Base-by-base conservation (phyloP, 768 basidiomycete species). In the Vishniacozyma victoriae region DNA sequence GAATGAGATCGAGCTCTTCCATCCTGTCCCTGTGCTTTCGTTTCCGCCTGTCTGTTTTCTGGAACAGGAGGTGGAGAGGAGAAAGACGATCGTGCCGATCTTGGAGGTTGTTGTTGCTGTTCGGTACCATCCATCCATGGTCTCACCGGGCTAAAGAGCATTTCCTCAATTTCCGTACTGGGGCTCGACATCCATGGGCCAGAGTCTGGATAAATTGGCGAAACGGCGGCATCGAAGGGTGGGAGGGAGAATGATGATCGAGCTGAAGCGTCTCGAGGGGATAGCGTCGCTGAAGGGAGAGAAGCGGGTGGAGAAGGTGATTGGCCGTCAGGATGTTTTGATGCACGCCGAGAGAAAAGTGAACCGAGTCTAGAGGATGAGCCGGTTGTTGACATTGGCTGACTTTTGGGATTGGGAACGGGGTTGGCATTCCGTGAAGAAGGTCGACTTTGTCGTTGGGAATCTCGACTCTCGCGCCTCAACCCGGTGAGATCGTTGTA, bases 121-220 rank as follows among this genome's bases (percentile, higher is more conserved):
- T 59, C 51, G 7, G 43, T 42, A 3, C 44, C 57, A 27, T 62
- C 62, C 55, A 60, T 55, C 62, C 62, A 64, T 1, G 62, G 62
- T 31, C 62, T 26, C 5, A 60, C 27, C 9, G 60, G 54, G 39
- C 38, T 52, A 53, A 62, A 61, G 3, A 68, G 48, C 22, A 37
- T 55, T 23, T 64, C 66, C 29, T 62, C 62, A 13, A 25, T 41
- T 18, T 64, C 66, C 4, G 50, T 43, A 3, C 50, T 48, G 0
- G 56, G 54, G 19, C 42, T 60, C 5, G 59, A 38, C 6, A 52
- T 33, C 47, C 50, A 59, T 6, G 47, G 35, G 5, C 40, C 53
- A 27, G 36, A 35, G 6, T 39, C 36, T 6, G 44, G 33, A 13
- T 42, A 43, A 18, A 52, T 44, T 2, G 61, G 55, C 0, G 62